phyloP scores from a whole-genome alignment of 768 basidiomycete species.

The Fomitopsis serialis region DNA sequence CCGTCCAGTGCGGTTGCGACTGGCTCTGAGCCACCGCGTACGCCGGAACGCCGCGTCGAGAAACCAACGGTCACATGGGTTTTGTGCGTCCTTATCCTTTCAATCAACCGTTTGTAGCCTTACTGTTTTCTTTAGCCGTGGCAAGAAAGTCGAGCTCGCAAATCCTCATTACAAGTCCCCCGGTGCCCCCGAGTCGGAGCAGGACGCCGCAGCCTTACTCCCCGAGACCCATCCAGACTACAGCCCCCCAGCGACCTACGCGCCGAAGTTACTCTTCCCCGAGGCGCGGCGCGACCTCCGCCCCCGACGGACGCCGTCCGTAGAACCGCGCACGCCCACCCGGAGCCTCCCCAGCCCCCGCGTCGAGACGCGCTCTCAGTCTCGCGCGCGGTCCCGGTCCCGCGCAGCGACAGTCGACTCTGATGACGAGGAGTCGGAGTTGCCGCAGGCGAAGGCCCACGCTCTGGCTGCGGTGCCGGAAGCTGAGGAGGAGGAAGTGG shows the following conservation, averaged over 20 bases:
- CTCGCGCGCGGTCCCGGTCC: slow-evolving; percentile 5
- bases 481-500: slow-evolving; percentile 16
- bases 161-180: slow-evolving; percentile 54
- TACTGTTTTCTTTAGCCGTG: slow-evolving; percentile 45
- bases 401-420: not conserved
- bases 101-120: not conserved
- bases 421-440: slow-evolving; percentile 3
- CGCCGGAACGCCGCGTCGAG: slow-evolving; percentile 42
- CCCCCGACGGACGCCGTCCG: slow-evolving; percentile 5
- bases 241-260: slow-evolving; percentile 48
- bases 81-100: slow-evolving; percentile 45
- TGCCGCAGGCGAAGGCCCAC: not conserved
- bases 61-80: slow-evolving; percentile 65
- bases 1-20: slow-evolving; percentile 22
- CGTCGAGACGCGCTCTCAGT: slow-evolving; percentile 3
- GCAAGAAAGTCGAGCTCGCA: slow-evolving; percentile 53
- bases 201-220: slow-evolving; percentile 42
- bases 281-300: slow-evolving; percentile 22
- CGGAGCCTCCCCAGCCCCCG: not conserved
- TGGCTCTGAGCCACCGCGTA: slow-evolving; percentile 26
- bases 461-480: not conserved
- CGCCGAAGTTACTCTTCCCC: slow-evolving; percentile 56
- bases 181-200: slow-evolving; percentile 25
- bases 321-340: not conserved
- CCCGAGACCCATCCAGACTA: slow-evolving; percentile 63